Evolutionary conservation across 208 protist species (phyloP).

Genomic region (Vickermania ingenoplastis): DNA sequence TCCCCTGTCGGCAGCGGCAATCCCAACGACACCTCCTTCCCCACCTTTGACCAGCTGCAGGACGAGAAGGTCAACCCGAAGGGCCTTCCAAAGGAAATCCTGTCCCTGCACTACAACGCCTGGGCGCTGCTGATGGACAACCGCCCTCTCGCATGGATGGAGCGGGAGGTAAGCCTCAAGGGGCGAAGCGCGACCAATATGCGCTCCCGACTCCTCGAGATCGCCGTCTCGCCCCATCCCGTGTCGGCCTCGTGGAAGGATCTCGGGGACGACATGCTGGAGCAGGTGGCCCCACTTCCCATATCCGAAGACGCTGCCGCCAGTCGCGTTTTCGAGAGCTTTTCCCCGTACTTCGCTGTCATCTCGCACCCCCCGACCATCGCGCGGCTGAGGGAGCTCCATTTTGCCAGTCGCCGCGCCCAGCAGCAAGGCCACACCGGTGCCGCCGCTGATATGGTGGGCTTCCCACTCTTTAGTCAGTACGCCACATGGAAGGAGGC

Average conservation of each 20-base stretch:
- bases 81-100: constrained; percentile 23
- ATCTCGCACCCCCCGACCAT: constrained; percentile 40
- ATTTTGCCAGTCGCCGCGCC: constrained; percentile 16
- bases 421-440: constrained; percentile 12
- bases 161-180: constrained; percentile 57
- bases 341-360: constrained; percentile 76
- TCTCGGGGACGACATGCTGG: neutral
- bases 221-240: constrained; percentile 24
- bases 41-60: constrained; percentile 1
- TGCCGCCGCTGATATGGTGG: constrained; percentile 33
- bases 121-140: constrained; percentile 85
- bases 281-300: neutral
- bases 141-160: constrained; percentile 73
- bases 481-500: constrained; percentile 76
- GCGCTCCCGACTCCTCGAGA: constrained; percentile 60
- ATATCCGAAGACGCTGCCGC: constrained; percentile 31
- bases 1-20: neutral
- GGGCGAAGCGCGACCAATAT: constrained; percentile 50
- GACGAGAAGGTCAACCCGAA: constrained; percentile 20
- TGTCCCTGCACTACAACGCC: constrained; percentile 57
- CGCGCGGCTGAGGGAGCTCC: constrained; percentile 27
- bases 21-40: neutral
- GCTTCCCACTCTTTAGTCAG: constrained; percentile 73
- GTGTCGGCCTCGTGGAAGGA: constrained; percentile 1
- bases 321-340: constrained; percentile 58